A percentile compares a stretch with the other conserved stretches of the same genome.
Evolutionary conservation across 208 protist genomes (phyloP).

Genomic region (Phytomonas serpens): DNA sequence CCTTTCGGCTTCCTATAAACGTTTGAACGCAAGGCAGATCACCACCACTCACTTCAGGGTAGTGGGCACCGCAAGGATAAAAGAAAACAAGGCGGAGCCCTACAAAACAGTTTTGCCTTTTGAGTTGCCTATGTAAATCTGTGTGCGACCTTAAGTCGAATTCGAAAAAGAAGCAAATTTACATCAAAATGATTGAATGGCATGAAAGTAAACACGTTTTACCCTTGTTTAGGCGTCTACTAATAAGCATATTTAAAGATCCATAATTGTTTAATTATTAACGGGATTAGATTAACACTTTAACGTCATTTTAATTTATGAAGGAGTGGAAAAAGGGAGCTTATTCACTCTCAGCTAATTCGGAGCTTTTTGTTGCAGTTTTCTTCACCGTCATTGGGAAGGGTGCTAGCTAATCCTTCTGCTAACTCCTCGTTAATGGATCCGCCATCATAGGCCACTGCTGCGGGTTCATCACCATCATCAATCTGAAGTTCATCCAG

Average conservation of each 20-base stretch:
- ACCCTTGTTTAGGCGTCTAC: neutral
- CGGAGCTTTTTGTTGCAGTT: neutral
- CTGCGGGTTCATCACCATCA: constrained; percentile 14
- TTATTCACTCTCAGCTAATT: neutral
- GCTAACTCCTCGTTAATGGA: neutral
- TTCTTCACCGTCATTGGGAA: neutral
- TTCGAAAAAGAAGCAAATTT: neutral
- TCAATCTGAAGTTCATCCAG: constrained; percentile 77
- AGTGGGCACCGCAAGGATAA: neutral
- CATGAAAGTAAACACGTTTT: neutral
- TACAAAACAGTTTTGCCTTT: neutral
- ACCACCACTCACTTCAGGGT: neutral
- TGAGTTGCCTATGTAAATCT: neutral
- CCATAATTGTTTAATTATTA: neutral
- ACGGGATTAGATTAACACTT: neutral
- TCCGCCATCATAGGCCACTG: neutral
- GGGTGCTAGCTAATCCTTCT: neutral
- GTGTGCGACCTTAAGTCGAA: neutral
- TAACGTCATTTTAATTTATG: neutral
- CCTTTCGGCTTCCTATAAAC: neutral
- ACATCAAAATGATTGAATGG: neutral
- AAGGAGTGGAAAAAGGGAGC: neutral
- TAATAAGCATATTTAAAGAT: neutral
- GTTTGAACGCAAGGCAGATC: neutral
- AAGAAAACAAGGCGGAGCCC: neutral